phyloP scores from a whole-genome alignment of 441 rosid genomes.

The Biscutella laevigata region DNA sequence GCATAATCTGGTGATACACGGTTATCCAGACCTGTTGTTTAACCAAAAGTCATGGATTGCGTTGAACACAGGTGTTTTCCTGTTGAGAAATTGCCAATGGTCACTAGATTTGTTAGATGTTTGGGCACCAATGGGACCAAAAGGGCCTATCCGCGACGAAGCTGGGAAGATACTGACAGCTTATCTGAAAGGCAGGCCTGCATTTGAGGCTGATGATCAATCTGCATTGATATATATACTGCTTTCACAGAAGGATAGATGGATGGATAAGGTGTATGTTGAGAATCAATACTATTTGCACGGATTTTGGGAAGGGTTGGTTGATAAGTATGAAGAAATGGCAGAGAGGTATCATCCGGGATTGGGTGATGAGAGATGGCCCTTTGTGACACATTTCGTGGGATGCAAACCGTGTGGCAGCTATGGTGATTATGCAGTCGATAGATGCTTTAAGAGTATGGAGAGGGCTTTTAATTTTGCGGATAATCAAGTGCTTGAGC shows the following conservation, averaged over 20 bases:
- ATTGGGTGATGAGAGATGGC: slow-evolving; percentile 96
- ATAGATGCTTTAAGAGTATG: slow-evolving; percentile 82
- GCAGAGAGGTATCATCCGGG: slow-evolving; percentile 93
- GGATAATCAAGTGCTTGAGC: slow-evolving; percentile 85
- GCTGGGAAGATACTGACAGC: slow-evolving; percentile 87
- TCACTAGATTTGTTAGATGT: slow-evolving; percentile 85
- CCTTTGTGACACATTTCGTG: slow-evolving; percentile 92
- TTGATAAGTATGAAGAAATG: slow-evolving; percentile 94
- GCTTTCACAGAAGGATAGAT: slow-evolving; percentile 67
- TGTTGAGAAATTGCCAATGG: slow-evolving; percentile 92
- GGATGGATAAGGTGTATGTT: slow-evolving; percentile 85
- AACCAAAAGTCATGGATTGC: slow-evolving; percentile 94
- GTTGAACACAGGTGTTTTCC: slow-evolving; percentile 83
- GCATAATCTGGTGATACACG: slow-evolving; percentile 77
- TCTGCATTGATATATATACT: slow-evolving; percentile 82
- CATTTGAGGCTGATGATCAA: slow-evolving; percentile 96
- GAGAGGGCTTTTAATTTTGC: slow-evolving; percentile 96
- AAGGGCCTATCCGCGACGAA: slow-evolving; percentile 75
- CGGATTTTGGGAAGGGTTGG: slow-evolving; percentile 95
- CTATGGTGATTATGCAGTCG: slow-evolving; percentile 91
- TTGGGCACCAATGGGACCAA: slow-evolving; percentile 98
- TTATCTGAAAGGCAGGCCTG: slow-evolving; percentile 78
- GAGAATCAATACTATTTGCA: slow-evolving; percentile 94
- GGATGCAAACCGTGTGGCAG: slow-evolving; percentile 99
- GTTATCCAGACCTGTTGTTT: slow-evolving; percentile 77